Evolutionary conservation across 257 asterid species (phyloP).

Genomic region (Solanum paucissectum): DNA sequence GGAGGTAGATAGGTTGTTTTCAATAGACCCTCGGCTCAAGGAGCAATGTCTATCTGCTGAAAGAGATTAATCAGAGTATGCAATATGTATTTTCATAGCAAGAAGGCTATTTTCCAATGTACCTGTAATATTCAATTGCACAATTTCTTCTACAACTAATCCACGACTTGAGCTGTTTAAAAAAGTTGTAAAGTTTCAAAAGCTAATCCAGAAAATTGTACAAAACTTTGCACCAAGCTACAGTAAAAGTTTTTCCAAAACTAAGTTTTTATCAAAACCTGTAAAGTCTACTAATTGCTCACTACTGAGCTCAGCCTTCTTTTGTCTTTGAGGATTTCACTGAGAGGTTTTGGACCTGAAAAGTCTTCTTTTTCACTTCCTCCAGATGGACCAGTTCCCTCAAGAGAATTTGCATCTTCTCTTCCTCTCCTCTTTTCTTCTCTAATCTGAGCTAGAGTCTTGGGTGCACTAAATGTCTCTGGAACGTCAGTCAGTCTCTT

Average conservation of each 20-base stretch:
- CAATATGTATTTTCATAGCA: neutral
- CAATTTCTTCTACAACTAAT: neutral
- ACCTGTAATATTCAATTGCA: neutral
- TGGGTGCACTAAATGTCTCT: conserved; percentile 9
- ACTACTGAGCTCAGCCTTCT: neutral
- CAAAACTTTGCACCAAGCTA: neutral
- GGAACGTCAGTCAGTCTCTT: conserved; percentile 1
- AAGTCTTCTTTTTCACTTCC: neutral
- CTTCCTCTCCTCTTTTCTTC: conserved; percentile 21
- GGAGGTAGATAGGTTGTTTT: neutral
- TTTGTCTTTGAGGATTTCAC: conserved; percentile 3
- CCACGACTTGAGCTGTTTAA: neutral
- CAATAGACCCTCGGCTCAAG: neutral
- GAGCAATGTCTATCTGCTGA: neutral
- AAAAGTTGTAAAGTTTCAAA: neutral
- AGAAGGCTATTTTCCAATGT: neutral
- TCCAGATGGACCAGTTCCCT: conserved; percentile 4
- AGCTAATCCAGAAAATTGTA: neutral
- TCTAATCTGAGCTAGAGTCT: conserved; percentile 27
- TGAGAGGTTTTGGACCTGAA: neutral
- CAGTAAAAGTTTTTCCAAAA: neutral
- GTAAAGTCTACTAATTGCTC: neutral
- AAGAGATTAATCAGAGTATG: neutral
- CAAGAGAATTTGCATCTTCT: neutral
- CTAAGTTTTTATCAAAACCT: neutral